Base-by-base conservation (phyloP, 2,329 filamentous ascomycete species). In the Ploettnerulaceae sp. region DNA sequence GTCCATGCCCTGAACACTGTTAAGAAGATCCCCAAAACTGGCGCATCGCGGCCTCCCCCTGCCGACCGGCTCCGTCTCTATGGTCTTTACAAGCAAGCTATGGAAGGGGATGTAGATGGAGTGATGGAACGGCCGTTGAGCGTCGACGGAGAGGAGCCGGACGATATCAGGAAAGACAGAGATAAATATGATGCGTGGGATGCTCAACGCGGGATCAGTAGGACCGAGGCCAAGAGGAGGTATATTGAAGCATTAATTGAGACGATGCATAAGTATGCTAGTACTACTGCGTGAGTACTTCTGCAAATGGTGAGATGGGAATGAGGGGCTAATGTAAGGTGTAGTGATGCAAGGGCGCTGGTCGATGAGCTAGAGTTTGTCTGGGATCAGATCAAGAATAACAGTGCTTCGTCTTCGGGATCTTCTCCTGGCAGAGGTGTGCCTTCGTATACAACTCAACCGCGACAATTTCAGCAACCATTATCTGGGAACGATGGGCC, bases 1-100 rank as follows among this genome's bases (percentile, higher is more conserved):
- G 91, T 94, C 67, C 91, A 98, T 79, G 93, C 93, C 56, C 85
- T 98, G 68, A 96, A 95, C 71, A 97, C 93, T 18, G 91, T 98
- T 61, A 96, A 96, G 70, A 94, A 94, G 70, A 94, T 98, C 59
- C 87, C 87, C 59, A 91, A 93, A 64, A 95, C 90, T 14, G 91
- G 93, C 54, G 89, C 89, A 42, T 82, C 88, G 53, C 85, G 93
- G 53, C 93, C 93, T 35, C 93, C 93, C 37, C 80, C 89, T 2
- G 73, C 77, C 51, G 90, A 94, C 63, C 84, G 93, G 48, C 75
- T 98, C 58, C 86, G 86, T 48, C 84, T 98, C 52, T 98, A 98
- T 83, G 93, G 93, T 55, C 77, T 98, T 57, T 98, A 98, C 73
- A 98, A 98, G 66, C 93, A 98, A 69, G 89, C 89, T 53, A 97